phyloP scores from a whole-genome alignment of 2,329 filamentous ascomycete species.

The Pseudogymnoascus sp. region DNA sequence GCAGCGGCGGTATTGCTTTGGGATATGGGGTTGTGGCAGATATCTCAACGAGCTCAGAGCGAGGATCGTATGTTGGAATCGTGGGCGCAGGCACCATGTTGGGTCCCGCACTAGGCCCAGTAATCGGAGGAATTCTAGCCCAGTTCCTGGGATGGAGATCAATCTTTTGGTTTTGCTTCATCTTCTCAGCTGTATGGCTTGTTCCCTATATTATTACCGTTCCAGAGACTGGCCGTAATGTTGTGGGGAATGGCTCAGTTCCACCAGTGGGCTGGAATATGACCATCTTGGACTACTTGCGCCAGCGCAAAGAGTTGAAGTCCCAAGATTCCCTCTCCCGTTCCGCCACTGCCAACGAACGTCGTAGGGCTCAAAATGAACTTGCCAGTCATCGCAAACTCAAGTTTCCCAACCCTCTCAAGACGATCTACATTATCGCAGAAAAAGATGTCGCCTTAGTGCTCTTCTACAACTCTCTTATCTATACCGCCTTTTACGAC shows the following conservation, averaged over 20 bases:
- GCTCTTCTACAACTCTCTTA: slow-evolving; percentile 45
- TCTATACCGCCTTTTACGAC: slow-evolving; percentile 53
- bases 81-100: slow-evolving; percentile 47
- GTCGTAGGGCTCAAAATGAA: slow-evolving; percentile 30
- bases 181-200: slow-evolving; percentile 23
- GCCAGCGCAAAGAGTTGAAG: slow-evolving; percentile 23
- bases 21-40: slow-evolving; percentile 68
- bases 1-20: slow-evolving; percentile 57
- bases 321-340: slow-evolving; percentile 23
- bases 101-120: slow-evolving; percentile 33
- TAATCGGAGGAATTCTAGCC: slow-evolving; percentile 41
- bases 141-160: slow-evolving; percentile 41
- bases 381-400: slow-evolving; percentile 38
- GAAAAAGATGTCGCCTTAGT: slow-evolving; percentile 54
- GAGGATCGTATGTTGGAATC: slow-evolving; percentile 67
- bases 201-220: neutral
- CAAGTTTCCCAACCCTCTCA: slow-evolving; percentile 51
- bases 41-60: slow-evolving; percentile 59
- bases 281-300: slow-evolving; percentile 45
- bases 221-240: slow-evolving; percentile 24
- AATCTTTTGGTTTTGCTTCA: slow-evolving; percentile 43
- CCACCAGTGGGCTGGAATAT: slow-evolving; percentile 53
- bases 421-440: slow-evolving; percentile 47
- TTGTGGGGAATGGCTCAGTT: slow-evolving; percentile 44
- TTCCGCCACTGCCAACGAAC: slow-evolving; percentile 31